A percentile compares a stretch with the other conserved stretches of the same genome.
These are phyloP conservation scores for Penicillium capsulatum DNA, from an alignment of 2,329 filamentous ascomycete genomes.

Conservation along the genomic window DNA sequence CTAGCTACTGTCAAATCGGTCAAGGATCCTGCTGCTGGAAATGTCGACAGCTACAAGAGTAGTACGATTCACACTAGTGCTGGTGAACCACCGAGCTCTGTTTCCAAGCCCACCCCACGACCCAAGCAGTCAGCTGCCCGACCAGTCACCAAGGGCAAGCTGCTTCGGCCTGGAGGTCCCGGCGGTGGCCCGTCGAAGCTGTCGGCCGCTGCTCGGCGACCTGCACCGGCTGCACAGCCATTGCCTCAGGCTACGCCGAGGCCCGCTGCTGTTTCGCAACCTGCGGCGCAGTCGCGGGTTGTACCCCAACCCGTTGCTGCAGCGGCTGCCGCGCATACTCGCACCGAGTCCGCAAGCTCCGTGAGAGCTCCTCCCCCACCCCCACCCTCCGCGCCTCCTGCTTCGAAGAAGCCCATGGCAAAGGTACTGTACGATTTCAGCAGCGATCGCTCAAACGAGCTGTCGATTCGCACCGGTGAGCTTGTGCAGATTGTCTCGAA, in stretches of 20 bases:
- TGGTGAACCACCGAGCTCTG: constrained; percentile 77
- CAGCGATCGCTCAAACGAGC: constrained; percentile 78
- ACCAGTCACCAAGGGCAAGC: constrained; percentile 87
- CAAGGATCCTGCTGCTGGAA: constrained; percentile 71
- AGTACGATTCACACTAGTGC: constrained; percentile 79
- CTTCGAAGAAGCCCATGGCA: constrained; percentile 68
- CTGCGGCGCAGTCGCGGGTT: constrained; percentile 41
- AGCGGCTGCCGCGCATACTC: constrained; percentile 45
- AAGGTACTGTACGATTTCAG: constrained; percentile 91
- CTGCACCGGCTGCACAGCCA: constrained; percentile 37
- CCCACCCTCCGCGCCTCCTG: constrained; percentile 58
- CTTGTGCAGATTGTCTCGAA: constrained; percentile 88
- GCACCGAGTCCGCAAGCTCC: constrained; percentile 55
- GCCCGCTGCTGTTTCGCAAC: constrained; percentile 31
- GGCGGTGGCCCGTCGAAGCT: constrained; percentile 73
- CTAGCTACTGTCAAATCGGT: constrained; percentile 81
- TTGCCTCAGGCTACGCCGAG: constrained; percentile 30
- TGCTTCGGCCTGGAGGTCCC: constrained; percentile 86
- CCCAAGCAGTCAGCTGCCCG: constrained; percentile 80
- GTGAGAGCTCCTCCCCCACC: constrained; percentile 62
- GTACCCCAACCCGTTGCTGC: constrained; percentile 45
- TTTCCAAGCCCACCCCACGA: constrained; percentile 79
- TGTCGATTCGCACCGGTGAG: constrained; percentile 74
- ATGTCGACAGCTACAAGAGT: constrained; percentile 89
- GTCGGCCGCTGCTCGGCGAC: constrained; percentile 39